Evolutionary conservation across 345 rosid species (phyloP).

Genomic region (Eutrema heterophyllum): DNA sequence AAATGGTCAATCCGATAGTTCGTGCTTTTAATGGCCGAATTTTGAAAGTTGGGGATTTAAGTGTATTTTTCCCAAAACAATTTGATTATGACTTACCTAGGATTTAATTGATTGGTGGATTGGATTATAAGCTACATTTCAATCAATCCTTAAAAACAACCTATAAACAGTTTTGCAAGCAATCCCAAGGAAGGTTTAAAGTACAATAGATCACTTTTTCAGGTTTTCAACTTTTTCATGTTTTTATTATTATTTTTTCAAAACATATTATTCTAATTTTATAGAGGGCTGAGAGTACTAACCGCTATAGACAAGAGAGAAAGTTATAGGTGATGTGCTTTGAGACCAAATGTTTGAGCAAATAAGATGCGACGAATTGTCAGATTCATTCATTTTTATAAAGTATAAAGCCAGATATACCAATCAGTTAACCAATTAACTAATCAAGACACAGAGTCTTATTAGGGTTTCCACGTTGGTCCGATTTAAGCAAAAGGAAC

Average conservation of each 20-base stretch:
- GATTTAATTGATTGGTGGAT: conserved; percentile 23
- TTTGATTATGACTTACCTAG: conserved; percentile 17
- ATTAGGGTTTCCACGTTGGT: conserved; percentile 25
- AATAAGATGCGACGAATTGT: conserved; percentile 17
- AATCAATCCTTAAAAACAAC: conserved; percentile 17
- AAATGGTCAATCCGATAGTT: too few species aligned
- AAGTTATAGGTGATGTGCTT: conserved; percentile 13
- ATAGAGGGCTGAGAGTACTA: background rate
- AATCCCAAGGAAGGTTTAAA: conserved; percentile 6
- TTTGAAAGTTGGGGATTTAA: too few species aligned
- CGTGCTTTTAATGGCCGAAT: too few species aligned
- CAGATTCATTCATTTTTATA: background rate
- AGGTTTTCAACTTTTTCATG: conserved; percentile 3
- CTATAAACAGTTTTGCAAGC: conserved; percentile 20
- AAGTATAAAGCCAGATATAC: background rate
- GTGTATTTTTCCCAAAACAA: too few species aligned
- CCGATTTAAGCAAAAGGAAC: conserved; percentile 23
- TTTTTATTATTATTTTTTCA: background rate
- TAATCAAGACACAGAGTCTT: conserved; percentile 9
- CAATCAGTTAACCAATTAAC: conserved; percentile 3
- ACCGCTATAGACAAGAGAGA: background rate
- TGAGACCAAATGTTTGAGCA: conserved; percentile 21
- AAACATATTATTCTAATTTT: background rate
- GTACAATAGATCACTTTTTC: conserved; percentile 4
- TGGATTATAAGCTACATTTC: conserved; percentile 19